Evolutionary conservation across 345 rosid species (phyloP).

Genomic region (Lepidium sativum): DNA sequence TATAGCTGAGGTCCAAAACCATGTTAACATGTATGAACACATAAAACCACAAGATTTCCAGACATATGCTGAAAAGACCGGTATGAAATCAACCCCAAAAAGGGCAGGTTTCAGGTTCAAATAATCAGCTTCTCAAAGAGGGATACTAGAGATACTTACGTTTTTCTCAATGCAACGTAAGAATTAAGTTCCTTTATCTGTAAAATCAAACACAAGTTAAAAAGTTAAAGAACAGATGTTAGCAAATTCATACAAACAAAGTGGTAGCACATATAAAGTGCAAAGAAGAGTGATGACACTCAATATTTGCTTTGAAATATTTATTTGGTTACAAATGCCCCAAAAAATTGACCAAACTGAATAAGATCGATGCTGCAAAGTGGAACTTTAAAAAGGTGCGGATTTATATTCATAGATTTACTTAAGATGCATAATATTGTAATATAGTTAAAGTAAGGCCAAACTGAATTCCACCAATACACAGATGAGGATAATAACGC

Average conservation of each 20-base stretch:
- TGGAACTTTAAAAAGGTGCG: neutral
- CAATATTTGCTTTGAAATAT: neutral
- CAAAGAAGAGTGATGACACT: neutral
- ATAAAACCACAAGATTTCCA: neutral
- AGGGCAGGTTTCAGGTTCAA: neutral
- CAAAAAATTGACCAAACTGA: neutral
- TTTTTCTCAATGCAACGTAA: slow-evolving; percentile 84
- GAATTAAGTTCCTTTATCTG: slow-evolving; percentile 97
- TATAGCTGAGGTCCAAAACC: slow-evolving; percentile 40
- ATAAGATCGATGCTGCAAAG: neutral
- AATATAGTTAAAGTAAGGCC: neutral
- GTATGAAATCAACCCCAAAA: neutral
- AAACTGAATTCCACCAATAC: neutral
- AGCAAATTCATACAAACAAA: neutral
- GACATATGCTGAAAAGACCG: neutral
- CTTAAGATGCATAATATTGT: neutral
- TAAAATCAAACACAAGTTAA: slow-evolving; percentile 12
- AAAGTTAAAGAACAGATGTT: neutral
- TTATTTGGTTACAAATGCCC: neutral
- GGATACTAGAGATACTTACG: slow-evolving; percentile 41
- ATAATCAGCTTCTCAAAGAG: neutral
- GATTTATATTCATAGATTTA: neutral
- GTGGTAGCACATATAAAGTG: neutral
- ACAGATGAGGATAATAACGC: slow-evolving; percentile 9
- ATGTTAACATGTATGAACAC: slow-evolving; percentile 9